phyloP scores from a whole-genome alignment of 129 eudicot genomes.

The Saposhnikovia divaricata region DNA sequence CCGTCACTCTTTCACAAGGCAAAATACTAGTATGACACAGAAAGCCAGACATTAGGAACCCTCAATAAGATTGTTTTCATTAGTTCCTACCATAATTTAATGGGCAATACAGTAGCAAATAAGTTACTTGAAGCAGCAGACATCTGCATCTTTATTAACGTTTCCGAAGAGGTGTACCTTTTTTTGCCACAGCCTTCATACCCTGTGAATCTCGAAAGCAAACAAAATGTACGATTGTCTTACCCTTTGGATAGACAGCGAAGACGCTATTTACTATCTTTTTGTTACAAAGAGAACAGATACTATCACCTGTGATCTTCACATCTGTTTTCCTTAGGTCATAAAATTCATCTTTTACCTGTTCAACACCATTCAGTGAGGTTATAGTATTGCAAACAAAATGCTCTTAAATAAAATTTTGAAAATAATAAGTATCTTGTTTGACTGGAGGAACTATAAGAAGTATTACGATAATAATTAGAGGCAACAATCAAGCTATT shows the following conservation, averaged over 20 bases:
- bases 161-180: conserved; percentile 33
- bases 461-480: not conserved
- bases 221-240: conserved; percentile 86
- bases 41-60: not conserved
- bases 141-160: conserved; percentile 5
- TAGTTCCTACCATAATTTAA: not conserved
- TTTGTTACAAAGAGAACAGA: conserved; percentile 89
- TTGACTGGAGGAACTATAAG: not conserved
- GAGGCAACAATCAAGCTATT: not conserved
- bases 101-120: not conserved
- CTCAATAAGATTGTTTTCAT: not conserved
- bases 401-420: not conserved
- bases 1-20: not conserved
- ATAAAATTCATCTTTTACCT: conserved; percentile 85
- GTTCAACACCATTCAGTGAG: conserved; percentile 9
- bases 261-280: conserved; percentile 87
- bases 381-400: not conserved
- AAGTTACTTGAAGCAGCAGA: not conserved
- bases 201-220: conserved; percentile 85
- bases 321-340: conserved; percentile 54
- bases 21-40: not conserved
- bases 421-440: too few species aligned
- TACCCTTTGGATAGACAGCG: conserved; percentile 81
- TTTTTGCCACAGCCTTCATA: conserved; percentile 49
- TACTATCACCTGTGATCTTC: conserved; percentile 70